phyloP scores from a whole-genome alignment of 2,329 filamentous ascomycete species.

The Colletotrichum theobromicola region DNA sequence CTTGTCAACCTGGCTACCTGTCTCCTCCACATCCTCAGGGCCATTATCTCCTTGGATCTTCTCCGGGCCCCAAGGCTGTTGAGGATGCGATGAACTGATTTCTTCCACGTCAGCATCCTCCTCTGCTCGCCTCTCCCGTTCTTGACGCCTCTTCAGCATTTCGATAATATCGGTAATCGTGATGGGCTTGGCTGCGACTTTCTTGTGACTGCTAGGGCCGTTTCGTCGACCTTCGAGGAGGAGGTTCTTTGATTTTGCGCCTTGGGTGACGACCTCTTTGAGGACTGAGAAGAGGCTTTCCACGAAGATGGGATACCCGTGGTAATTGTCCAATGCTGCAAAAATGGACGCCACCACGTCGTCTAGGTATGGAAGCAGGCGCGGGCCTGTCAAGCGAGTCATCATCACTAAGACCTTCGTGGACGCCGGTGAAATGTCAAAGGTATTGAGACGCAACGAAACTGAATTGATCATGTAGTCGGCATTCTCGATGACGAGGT shows the following conservation, averaged over 20 bases:
- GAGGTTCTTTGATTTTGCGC: constrained; percentile 63
- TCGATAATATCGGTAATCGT: constrained; percentile 53
- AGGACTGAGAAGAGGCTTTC: constrained; percentile 85
- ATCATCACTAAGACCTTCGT: constrained; percentile 94
- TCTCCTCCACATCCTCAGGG: constrained; percentile 28
- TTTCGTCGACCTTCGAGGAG: constrained; percentile 47
- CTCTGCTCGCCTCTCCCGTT: constrained; percentile 31
- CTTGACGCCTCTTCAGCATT: constrained; percentile 52
- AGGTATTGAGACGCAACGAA: constrained; percentile 85
- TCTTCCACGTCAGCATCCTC: constrained; percentile 36
- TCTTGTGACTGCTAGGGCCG: constrained; percentile 46
- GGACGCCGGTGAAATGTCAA: constrained; percentile 90
- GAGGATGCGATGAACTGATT: constrained; percentile 34
- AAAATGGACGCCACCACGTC: constrained; percentile 93
- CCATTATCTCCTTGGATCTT: constrained; percentile 13
- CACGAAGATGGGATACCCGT: constrained; percentile 87
- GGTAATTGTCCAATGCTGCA: constrained; percentile 90
- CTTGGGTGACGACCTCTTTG: constrained; percentile 83
- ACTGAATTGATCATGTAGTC: constrained; percentile 97
- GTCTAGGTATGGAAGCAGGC: constrained; percentile 85
- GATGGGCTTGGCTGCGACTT: constrained; percentile 32
- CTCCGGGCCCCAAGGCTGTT: constrained; percentile 34
- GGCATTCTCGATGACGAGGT: constrained; percentile 86
- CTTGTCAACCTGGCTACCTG: constrained; percentile 14
- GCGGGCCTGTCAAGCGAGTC: constrained; percentile 83